phyloP scores from a whole-genome alignment of 768 basidiomycete species.

The Galerina sulciceps region DNA sequence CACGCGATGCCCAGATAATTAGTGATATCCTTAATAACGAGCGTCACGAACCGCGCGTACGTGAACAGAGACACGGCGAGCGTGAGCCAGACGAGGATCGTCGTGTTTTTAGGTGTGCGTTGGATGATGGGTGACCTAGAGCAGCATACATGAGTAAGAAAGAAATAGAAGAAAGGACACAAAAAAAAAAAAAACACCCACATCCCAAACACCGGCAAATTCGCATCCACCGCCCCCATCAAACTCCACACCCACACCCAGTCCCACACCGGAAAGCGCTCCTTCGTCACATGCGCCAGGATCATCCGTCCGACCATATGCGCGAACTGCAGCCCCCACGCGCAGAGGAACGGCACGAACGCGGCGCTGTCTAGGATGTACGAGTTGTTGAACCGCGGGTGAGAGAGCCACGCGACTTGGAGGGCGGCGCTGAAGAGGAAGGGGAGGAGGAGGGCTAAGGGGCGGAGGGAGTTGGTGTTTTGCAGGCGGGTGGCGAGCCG shows the following conservation, averaged over 20 bases:
- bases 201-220: conserved; percentile 73
- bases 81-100: conserved; percentile 75
- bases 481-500: conserved; percentile 51
- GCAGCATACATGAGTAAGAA: neutral
- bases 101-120: conserved; percentile 49
- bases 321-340: conserved; percentile 93
- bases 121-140: conserved; percentile 75
- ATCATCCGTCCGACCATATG: conserved; percentile 94
- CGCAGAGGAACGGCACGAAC: conserved; percentile 86
- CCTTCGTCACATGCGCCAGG: conserved; percentile 86
- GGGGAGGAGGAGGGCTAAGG: conserved; percentile 79
- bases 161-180: neutral
- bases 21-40: conserved; percentile 89
- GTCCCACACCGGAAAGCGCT: conserved; percentile 86
- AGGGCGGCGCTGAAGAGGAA: conserved; percentile 73
- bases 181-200: conserved; percentile 40
- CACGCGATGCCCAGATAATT: conserved; percentile 93
- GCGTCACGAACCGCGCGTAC: conserved; percentile 77
- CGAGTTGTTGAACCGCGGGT: conserved; percentile 62
- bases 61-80: conserved; percentile 68
- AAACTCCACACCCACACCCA: conserved; percentile 85
- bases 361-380: conserved; percentile 76
- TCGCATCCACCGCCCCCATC: conserved; percentile 82
- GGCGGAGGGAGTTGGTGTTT: conserved; percentile 41
- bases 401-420: conserved; percentile 82